Percentiles rank a stretch among this genome's conserved stretches.
Conservation (phyloP, 257 asterid genomes). For the Lithospermum erythrorhizon region DNA sequence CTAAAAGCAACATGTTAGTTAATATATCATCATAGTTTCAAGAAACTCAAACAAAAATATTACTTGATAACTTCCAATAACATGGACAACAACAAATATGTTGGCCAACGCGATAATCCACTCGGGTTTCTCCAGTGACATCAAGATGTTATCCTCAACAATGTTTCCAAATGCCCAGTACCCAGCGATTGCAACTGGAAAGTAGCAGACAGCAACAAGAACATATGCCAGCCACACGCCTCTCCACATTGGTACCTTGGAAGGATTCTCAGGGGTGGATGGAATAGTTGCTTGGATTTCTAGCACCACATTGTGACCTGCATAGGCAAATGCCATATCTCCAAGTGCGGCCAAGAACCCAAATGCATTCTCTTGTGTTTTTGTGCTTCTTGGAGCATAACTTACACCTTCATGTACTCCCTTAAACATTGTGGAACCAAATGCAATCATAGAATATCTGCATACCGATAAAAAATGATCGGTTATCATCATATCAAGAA, state of each 20-base stretch:
- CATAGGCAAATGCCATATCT: conserved; percentile 53
- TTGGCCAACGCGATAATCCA: conserved; percentile 57
- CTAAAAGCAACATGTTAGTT: no score
- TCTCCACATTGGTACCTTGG: conserved; percentile 62
- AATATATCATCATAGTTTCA: no score
- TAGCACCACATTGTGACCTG: conserved; percentile 61
- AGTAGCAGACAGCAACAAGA: conserved; percentile 46
- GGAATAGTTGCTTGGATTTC: conserved; percentile 73
- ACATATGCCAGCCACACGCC: conserved; percentile 51
- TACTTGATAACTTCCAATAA: conserved; percentile 67
- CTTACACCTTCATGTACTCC: conserved; percentile 24
- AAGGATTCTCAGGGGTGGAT: conserved; percentile 50
- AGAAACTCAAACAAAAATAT: background rate
- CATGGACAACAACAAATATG: conserved; percentile 58
- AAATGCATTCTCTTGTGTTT: conserved; percentile 15
- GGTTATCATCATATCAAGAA: background rate
- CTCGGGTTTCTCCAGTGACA: conserved; percentile 31
- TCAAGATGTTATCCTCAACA: conserved; percentile 46
- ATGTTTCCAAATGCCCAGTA: conserved; percentile 36
- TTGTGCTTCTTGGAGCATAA: conserved; percentile 18
- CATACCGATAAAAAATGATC: background rate
- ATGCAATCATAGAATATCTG: conserved; percentile 52
- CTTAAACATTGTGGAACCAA: conserved; percentile 25
- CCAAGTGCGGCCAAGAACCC: conserved; percentile 55
- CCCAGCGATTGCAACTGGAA: conserved; percentile 48